phyloP scores from a whole-genome alignment of 1,139 yeast genomes.

The Candida glucosophila region DNA sequence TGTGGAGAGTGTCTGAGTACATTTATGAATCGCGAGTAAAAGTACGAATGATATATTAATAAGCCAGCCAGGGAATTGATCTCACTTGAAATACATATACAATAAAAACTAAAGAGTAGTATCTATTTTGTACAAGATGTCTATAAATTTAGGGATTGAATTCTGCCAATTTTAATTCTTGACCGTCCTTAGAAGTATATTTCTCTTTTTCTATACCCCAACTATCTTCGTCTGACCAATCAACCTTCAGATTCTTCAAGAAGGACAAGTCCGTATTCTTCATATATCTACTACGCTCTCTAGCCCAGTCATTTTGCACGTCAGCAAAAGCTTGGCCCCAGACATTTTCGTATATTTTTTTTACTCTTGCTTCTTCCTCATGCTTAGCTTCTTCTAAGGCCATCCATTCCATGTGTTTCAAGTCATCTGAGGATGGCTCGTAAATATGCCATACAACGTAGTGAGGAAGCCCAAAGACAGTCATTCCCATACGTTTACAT shows the following conservation, averaged over 20 bases:
- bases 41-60: too few species aligned
- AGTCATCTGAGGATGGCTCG: conserved; percentile 80
- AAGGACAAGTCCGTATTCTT: conserved; percentile 62
- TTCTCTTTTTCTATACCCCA: conserved; percentile 25
- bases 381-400: conserved; percentile 80
- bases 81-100: too few species aligned
- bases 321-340: conserved; percentile 76
- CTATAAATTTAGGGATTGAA: conserved; percentile 30
- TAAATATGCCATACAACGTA: conserved; percentile 90
- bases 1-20: conserved; percentile 2
- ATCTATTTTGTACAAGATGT: conserved; percentile 1
- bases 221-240: conserved; percentile 59
- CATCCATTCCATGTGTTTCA: conserved; percentile 96
- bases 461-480: conserved; percentile 80
- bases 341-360: conserved; percentile 62
- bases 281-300: conserved; percentile 57
- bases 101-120: too few species aligned
- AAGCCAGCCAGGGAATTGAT: too few species aligned
- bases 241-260: conserved; percentile 44
- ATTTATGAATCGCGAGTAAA: conserved; percentile 1
- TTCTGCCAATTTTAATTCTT: conserved; percentile 25
- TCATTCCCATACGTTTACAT: conserved; percentile 72
- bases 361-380: conserved; percentile 55
- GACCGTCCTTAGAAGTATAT: conserved; percentile 10
- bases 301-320: conserved; percentile 59